A percentile compares a stretch with the other conserved stretches of the same genome.
Evolutionary conservation across 768 basidiomycete species (phyloP).

Genomic region (Suillus alpinus): DNA sequence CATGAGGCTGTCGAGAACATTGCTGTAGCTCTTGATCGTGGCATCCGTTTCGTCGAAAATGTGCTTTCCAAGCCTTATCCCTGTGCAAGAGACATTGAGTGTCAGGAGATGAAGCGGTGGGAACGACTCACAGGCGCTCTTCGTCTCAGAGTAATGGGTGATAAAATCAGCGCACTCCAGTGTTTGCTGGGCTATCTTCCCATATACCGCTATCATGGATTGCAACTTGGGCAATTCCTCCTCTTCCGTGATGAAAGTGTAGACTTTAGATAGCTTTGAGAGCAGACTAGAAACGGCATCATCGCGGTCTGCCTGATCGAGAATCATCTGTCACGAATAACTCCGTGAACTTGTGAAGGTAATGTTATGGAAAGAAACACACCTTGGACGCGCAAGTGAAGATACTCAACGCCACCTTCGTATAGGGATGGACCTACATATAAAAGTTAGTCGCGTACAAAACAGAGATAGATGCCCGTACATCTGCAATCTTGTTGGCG

Average conservation of each 20-base stretch:
- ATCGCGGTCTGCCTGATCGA: not conserved
- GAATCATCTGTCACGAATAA: not conserved
- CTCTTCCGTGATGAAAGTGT: not conserved
- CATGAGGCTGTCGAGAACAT: conserved; percentile 3
- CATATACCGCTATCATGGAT: not conserved
- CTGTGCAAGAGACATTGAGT: not conserved
- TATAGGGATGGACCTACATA: not conserved
- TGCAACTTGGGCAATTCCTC: not conserved
- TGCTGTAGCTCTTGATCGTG: not conserved
- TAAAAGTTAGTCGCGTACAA: not conserved
- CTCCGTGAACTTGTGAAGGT: fast-evolving
- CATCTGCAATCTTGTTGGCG: not conserved
- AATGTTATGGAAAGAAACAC: too few species aligned
- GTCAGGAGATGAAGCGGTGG: fast-evolving
- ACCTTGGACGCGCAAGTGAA: not conserved
- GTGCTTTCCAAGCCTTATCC: conserved; percentile 1
- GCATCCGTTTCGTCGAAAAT: not conserved
- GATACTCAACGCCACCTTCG: not conserved
- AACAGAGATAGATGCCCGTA: not conserved
- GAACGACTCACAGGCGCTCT: conserved; percentile 16
- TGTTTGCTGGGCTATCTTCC: conserved; percentile 12
- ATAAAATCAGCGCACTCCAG: conserved; percentile 29
- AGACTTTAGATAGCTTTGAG: not conserved
- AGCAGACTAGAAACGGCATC: not conserved
- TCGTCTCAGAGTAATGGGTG: conserved; percentile 22